Conservation (phyloP, 148 eudicot genomes). For the Suaeda aralocaspica region DNA sequence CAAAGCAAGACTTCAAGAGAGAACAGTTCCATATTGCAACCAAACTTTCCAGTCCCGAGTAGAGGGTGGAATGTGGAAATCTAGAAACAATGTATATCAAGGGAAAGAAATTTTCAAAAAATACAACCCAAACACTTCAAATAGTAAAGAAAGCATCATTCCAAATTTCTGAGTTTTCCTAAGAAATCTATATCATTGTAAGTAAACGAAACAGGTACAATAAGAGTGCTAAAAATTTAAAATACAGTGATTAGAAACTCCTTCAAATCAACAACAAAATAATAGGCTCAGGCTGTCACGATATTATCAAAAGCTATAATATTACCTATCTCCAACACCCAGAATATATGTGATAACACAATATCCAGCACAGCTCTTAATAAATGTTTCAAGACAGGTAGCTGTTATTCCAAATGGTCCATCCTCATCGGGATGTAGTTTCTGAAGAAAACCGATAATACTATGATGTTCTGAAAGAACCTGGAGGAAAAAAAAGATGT, state of each 20-base stretch:
- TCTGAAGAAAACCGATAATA: constrained; percentile 88
- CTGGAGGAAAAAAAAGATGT: constrained; percentile 37
- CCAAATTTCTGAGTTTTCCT: background rate
- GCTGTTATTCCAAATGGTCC: constrained; percentile 97
- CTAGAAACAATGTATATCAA: no score
- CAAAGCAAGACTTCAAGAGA: background rate
- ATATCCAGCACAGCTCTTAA: constrained; percentile 98
- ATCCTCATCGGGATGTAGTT: constrained; percentile 84
- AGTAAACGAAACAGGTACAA: background rate
- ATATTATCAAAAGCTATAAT: background rate
- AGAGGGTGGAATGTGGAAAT: no score
- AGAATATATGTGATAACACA: constrained; percentile 94
- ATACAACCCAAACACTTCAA: no score
- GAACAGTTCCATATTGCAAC: background rate
- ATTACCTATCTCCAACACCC: constrained; percentile 97
- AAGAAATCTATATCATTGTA: background rate
- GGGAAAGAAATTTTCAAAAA: no score
- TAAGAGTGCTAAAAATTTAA: background rate
- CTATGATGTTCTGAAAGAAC: constrained; percentile 88
- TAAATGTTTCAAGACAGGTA: constrained; percentile 93
- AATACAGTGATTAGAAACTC: background rate
- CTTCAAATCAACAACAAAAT: background rate
- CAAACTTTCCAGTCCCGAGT: no score
- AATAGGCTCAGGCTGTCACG: background rate
- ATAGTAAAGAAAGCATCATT: background rate